Conservation (phyloP, 805 yeast genomes). For the Dipodascopsis tothii region DNA sequence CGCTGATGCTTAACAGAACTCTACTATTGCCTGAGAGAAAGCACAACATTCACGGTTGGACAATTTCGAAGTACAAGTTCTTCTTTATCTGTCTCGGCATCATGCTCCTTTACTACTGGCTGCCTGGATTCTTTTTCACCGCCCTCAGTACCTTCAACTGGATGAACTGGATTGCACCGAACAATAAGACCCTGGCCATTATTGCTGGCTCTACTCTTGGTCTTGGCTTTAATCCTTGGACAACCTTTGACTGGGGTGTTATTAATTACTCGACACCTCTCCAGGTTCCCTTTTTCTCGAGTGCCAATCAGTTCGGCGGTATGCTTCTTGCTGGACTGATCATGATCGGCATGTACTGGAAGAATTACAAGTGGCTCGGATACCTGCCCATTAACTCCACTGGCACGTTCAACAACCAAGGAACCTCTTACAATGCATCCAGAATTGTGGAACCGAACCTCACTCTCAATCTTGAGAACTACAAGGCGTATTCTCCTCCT, state of each 20-base stretch:
- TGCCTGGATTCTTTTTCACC: constrained; percentile 54
- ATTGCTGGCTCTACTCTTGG: constrained; percentile 61
- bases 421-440: constrained; percentile 40
- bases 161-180: constrained; percentile 58
- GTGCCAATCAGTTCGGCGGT: constrained; percentile 33
- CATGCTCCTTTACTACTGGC: constrained; percentile 47
- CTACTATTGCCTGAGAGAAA: constrained; percentile 38
- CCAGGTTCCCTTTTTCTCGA: constrained; percentile 40
- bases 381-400: constrained; percentile 47
- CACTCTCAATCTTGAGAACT: constrained; percentile 40
- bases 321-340: constrained; percentile 29
- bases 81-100: constrained; percentile 38
- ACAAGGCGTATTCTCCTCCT: constrained; percentile 54
- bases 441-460: constrained; percentile 42
- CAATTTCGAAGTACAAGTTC: constrained; percentile 44
- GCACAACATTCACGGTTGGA: constrained; percentile 52
- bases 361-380: constrained; percentile 45
- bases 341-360: constrained; percentile 34
- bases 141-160: constrained; percentile 55
- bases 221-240: constrained; percentile 55
- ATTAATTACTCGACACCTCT: constrained; percentile 27
- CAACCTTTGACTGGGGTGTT: constrained; percentile 60
- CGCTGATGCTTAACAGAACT: constrained; percentile 44
- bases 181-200: constrained; percentile 52
- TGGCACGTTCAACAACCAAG: constrained; percentile 28